Percentiles rank a stretch among this genome's conserved stretches.
These are phyloP conservation scores for Leishmania turanica DNA, from an alignment of 208 protist genomes.

Conservation along the genomic window DNA sequence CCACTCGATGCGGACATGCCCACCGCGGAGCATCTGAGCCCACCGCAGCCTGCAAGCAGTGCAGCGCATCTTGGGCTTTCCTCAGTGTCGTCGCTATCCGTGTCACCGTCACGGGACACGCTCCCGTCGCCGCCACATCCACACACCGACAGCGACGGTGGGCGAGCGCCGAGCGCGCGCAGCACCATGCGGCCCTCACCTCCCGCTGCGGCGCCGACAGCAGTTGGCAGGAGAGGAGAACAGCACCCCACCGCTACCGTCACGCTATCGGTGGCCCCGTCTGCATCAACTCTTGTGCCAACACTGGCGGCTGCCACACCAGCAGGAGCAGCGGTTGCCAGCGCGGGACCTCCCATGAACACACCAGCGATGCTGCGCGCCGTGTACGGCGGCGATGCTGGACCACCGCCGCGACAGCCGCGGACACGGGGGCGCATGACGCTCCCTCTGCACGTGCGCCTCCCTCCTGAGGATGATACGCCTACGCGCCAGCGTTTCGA, in stretches of 20 bases:
- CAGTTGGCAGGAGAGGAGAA: neutral
- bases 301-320: neutral
- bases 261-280: neutral
- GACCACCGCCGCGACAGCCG: neutral
- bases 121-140: neutral
- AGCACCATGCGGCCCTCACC: neutral
- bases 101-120: neutral
- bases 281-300: neutral
- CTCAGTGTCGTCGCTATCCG: neutral
- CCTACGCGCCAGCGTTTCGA: neutral
- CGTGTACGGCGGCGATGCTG: conserved; percentile 13
- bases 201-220: neutral
- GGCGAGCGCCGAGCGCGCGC: neutral
- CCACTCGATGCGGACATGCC: conserved; percentile 12
- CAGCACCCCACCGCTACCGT: neutral
- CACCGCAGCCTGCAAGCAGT: neutral
- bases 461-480: conserved; percentile 27
- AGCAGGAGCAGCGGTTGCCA: neutral
- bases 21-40: conserved; percentile 6
- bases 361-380: conserved; percentile 7
- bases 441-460: conserved; percentile 19
- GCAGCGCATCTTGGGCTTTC: neutral
- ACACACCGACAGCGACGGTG: neutral
- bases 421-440: conserved; percentile 13
- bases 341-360: neutral